Conservation (phyloP, 2,329 filamentous ascomycete species). For the Aspergillus sojae region DNA sequence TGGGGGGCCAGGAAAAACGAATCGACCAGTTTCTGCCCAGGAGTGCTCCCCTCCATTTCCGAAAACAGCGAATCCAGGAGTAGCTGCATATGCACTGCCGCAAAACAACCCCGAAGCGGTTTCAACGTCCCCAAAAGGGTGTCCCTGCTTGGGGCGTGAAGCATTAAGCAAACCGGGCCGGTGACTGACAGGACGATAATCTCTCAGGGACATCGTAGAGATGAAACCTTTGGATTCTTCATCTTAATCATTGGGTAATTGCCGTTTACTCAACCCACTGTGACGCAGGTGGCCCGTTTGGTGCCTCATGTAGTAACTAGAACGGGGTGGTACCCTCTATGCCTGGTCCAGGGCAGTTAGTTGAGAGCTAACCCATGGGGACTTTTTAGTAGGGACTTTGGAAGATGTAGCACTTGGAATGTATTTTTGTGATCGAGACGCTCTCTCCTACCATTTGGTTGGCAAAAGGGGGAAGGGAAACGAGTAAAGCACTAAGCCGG, state of each 20-base stretch:
- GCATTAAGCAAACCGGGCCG: slow-evolving; percentile 1
- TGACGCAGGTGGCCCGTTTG: slow-evolving; percentile 2
- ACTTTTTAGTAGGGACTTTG: not conserved
- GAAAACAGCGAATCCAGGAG: slow-evolving; percentile 7
- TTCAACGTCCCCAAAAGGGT: slow-evolving; percentile 1
- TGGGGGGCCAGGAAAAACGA: slow-evolving; percentile 4
- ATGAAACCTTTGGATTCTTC: slow-evolving; percentile 8
- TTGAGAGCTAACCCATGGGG: not conserved
- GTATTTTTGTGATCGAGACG: not conserved
- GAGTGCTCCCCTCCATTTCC: slow-evolving; percentile 5
- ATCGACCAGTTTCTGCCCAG: slow-evolving; percentile 2
- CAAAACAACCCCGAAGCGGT: slow-evolving; percentile 9
- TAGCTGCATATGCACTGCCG: slow-evolving; percentile 14
- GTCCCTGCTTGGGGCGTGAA: not conserved
- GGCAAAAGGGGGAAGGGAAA: not conserved
- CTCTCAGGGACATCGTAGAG: slow-evolving; percentile 1
- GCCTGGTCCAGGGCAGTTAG: slow-evolving; percentile 3
- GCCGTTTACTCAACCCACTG: not conserved
- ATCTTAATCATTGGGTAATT: slow-evolving; percentile 5
- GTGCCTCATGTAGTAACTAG: slow-evolving; percentile 6
- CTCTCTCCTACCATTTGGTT: not conserved
- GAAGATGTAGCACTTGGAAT: slow-evolving; percentile 5
- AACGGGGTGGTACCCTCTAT: slow-evolving; percentile 1
- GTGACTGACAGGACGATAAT: not conserved
- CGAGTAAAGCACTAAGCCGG: not conserved